A percentile compares a stretch with the other conserved stretches of the same genome.
Conservation (phyloP, 768 basidiomycete genomes). For the Strobilomyces dryophilus region DNA sequence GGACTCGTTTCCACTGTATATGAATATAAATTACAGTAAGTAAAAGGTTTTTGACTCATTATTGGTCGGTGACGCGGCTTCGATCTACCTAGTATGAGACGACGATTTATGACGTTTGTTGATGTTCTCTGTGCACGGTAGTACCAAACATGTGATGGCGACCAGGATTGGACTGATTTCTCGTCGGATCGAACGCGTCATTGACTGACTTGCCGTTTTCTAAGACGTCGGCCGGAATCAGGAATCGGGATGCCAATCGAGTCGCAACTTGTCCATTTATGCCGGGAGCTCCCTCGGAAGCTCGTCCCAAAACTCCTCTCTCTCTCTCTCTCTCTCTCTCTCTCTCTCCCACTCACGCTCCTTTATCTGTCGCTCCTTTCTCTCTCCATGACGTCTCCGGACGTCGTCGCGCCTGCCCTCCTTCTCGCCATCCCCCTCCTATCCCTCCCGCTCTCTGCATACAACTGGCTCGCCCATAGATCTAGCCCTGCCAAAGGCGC, state of each 20-base stretch:
- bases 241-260: constrained; percentile 20
- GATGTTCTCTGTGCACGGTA: not conserved
- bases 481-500: constrained; percentile 7
- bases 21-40: constrained; percentile 5
- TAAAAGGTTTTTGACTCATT: not conserved
- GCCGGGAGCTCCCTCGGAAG: not conserved
- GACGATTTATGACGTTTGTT: not conserved
- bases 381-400: constrained; percentile 21
- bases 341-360: constrained; percentile 10
- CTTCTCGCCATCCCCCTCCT: constrained; percentile 23
- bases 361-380: constrained; percentile 16
- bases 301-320: not conserved
- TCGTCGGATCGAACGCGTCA: not conserved
- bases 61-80: constrained; percentile 7
- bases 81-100: not conserved
- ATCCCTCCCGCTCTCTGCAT: constrained; percentile 11
- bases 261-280: not conserved
- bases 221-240: constrained; percentile 11
- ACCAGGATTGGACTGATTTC: not conserved
- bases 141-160: not conserved
- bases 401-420: constrained; percentile 25
- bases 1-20: not conserved
- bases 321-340: constrained; percentile 7
- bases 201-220: constrained; percentile 14
- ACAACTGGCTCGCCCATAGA: constrained; percentile 7